Percentiles rank a stretch among this genome's conserved stretches.
Conservation (phyloP, 805 yeast genomes). For the Blastobotrys muscicola region DNA sequence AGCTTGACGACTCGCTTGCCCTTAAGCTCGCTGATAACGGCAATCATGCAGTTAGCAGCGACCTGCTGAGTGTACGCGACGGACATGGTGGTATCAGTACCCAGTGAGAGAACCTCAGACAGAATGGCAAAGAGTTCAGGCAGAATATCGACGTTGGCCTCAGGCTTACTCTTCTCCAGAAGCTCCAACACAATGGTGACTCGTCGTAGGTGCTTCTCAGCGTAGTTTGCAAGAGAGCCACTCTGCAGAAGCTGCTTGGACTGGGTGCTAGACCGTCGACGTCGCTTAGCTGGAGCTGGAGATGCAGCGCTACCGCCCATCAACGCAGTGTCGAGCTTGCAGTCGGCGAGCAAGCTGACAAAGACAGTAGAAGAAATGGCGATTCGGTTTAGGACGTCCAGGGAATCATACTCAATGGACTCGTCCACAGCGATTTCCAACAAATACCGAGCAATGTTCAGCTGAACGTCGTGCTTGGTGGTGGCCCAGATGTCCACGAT, state of each 20-base stretch:
- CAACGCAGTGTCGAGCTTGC: conserved; percentile 33
- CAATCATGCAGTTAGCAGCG: conserved; percentile 74
- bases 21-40: conserved; percentile 47
- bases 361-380: conserved; percentile 54
- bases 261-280: conserved; percentile 61
- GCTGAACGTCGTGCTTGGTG: conserved; percentile 49
- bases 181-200: conserved; percentile 74
- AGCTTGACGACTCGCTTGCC: conserved; percentile 33
- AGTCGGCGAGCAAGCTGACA: conserved; percentile 47
- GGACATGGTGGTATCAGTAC: conserved; percentile 85
- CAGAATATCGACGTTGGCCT: conserved; percentile 20
- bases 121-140: conserved; percentile 29
- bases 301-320: conserved; percentile 9
- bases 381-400: conserved; percentile 34
- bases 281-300: conserved; percentile 48
- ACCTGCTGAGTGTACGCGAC: conserved; percentile 87
- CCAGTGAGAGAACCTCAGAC: conserved; percentile 46
- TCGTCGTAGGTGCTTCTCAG: conserved; percentile 67
- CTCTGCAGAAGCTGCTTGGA: conserved; percentile 43
- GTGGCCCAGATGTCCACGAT: conserved; percentile 46
- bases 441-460: conserved; percentile 48
- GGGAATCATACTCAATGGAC: conserved; percentile 36
- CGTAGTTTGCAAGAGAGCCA: conserved; percentile 62
- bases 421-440: conserved; percentile 44
- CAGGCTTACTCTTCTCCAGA: conserved; percentile 41